Evolutionary conservation across 257 asterid genomes (phyloP).

Genomic region (Anisodus acutangulus): DNA sequence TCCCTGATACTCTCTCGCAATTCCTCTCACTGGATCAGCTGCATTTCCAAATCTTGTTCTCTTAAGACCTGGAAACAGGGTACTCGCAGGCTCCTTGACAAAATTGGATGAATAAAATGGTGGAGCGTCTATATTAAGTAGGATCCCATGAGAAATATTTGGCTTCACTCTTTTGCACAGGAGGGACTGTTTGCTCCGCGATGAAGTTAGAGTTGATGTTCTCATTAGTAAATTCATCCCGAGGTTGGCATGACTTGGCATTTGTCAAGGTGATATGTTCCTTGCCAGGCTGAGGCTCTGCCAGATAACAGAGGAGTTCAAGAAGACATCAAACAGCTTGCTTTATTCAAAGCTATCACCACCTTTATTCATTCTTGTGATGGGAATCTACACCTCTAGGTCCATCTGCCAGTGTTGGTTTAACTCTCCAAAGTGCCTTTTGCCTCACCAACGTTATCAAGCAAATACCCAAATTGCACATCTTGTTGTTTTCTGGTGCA

Average conservation of each 20-base stretch:
- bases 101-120: constrained; percentile 59
- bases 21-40: constrained; percentile 27
- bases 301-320: constrained; percentile 90
- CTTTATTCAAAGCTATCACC: constrained; percentile 68
- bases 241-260: constrained; percentile 19
- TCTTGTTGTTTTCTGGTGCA: constrained; percentile 84
- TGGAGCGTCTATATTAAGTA: constrained; percentile 63
- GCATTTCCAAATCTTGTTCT: constrained; percentile 63
- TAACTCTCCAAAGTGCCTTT: constrained; percentile 76
- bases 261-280: constrained; percentile 36
- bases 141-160: constrained; percentile 38
- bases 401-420: constrained; percentile 76
- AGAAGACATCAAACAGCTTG: constrained; percentile 64
- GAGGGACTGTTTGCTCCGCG: constrained; percentile 31
- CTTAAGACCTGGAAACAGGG: constrained; percentile 50
- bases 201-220: constrained; percentile 46
- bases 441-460: constrained; percentile 79
- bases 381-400: constrained; percentile 86
- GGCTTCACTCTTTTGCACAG: constrained; percentile 38
- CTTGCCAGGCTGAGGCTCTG: constrained; percentile 86
- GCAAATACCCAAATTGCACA: constrained; percentile 85
- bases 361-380: constrained; percentile 69
- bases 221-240: constrained; percentile 62
- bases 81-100: constrained; percentile 23
- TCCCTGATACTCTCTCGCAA: not conserved